Evolutionary conservation across 768 basidiomycete species (phyloP).

Genomic region (Psilocybe subaeruginosa): DNA sequence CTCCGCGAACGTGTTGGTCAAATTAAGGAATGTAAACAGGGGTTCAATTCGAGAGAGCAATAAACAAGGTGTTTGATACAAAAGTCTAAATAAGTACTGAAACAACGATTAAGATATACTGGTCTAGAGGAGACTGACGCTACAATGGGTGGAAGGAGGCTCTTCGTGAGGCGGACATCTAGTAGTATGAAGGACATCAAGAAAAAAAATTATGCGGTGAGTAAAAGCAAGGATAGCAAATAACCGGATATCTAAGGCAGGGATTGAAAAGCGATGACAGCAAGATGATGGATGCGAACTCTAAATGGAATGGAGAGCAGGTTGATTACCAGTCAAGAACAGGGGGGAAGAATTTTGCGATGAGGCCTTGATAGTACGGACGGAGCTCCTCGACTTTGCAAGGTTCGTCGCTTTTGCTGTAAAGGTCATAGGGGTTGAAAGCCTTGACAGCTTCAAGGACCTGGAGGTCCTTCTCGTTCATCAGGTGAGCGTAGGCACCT

Average conservation of each 20-base stretch:
- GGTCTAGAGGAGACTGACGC: not conserved
- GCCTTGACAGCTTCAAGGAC: slow-evolving; percentile 76
- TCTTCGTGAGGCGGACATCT: not conserved
- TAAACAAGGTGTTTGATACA: slow-evolving; percentile 14
- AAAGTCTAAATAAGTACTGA: slow-evolving; percentile 13
- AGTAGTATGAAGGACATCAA: slow-evolving; percentile 2
- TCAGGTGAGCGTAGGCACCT: slow-evolving; percentile 80
- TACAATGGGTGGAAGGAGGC: slow-evolving; percentile 4
- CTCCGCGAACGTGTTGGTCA: slow-evolving; percentile 4
- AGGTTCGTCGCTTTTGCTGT: slow-evolving; percentile 83
- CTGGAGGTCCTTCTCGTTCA: slow-evolving; percentile 67
- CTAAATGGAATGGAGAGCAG: too few species aligned
- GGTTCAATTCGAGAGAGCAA: not conserved
- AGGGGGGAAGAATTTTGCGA: slow-evolving; percentile 84
- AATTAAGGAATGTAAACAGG: not conserved
- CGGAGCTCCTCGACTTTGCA: slow-evolving; percentile 63
- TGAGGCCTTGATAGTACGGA: slow-evolving; percentile 84
- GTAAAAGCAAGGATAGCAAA: not conserved
- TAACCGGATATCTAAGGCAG: not conserved
- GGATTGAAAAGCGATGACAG: not conserved
- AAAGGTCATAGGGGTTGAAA: slow-evolving; percentile 95
- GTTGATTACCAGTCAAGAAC: slow-evolving; percentile 73
- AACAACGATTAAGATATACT: slow-evolving; percentile 9
- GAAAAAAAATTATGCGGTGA: not conserved
- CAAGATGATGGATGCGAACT: not conserved